A percentile compares a stretch with the other conserved stretches of the same genome.
phyloP scores from a whole-genome alignment of 306 rosid species.

The Albizia julibrissin region DNA sequence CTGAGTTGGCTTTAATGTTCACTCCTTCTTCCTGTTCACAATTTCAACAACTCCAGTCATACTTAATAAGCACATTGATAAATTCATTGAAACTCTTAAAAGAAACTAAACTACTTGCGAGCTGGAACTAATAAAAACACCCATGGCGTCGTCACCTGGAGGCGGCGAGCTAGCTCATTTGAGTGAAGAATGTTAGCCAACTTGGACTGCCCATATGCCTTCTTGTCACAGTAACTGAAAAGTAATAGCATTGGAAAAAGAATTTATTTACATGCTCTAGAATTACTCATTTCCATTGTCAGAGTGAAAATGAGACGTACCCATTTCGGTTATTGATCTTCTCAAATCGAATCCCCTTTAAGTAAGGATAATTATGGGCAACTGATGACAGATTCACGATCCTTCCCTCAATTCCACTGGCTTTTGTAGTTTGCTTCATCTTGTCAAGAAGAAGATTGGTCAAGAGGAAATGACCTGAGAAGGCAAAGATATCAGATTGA shows the following conservation, averaged over 20 bases:
- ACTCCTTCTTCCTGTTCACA: conserved; percentile 73
- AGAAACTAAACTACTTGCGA: background rate
- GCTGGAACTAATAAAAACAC: background rate
- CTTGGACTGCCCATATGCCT: conserved; percentile 92
- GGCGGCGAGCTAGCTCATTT: conserved; percentile 76
- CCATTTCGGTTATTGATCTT: conserved; percentile 59
- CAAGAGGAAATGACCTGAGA: conserved; percentile 78
- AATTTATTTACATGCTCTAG: no score
- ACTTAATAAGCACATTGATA: background rate
- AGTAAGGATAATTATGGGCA: conserved; percentile 72
- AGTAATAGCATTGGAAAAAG: background rate
- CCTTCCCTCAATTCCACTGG: conserved; percentile 84
- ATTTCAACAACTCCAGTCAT: background rate
- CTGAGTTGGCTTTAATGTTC: conserved; percentile 76
- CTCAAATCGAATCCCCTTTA: conserved; percentile 63
- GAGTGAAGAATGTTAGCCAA: conserved; percentile 79
- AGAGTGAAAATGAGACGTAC: conserved; percentile 37
- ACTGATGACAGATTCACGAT: conserved; percentile 85
- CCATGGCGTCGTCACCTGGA: conserved; percentile 53
- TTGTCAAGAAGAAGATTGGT: conserved; percentile 77
- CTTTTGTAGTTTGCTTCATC: conserved; percentile 77
- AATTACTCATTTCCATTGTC: background rate
- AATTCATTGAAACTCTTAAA: background rate
- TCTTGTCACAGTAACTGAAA: conserved; percentile 80
- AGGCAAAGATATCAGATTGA: background rate